Conservation (phyloP, 176 grass and related monocot species). For the Zoysia japonica region DNA sequence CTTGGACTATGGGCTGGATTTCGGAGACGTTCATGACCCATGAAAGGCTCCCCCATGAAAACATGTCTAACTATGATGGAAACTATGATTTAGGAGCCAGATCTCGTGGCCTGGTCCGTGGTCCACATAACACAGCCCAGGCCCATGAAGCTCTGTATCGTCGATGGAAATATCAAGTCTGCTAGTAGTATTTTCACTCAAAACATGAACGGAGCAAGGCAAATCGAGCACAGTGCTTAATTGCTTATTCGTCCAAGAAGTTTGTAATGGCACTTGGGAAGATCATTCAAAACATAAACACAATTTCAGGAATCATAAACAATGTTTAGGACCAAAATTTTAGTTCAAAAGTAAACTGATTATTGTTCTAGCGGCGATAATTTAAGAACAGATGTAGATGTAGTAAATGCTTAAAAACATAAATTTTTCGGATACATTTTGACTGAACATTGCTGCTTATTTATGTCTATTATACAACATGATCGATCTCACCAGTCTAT, state of each 20-base stretch:
- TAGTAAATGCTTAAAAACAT: not conserved
- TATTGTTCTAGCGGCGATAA: not conserved
- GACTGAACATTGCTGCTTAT: conserved; percentile 45
- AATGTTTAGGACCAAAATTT: too few species aligned
- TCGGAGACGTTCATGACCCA: not conserved
- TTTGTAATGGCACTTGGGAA: too few species aligned
- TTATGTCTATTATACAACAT: conserved; percentile 55
- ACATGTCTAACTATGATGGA: not conserved
- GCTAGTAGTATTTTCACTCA: too few species aligned
- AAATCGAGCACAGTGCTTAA: too few species aligned
- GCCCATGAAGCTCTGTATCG: not conserved
- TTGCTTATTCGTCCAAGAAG: too few species aligned
- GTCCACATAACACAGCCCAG: not conserved
- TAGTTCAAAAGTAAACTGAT: too few species aligned
- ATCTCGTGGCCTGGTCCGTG: too few species aligned
- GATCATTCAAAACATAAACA: not conserved
- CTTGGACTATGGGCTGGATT: not conserved
- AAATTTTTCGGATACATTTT: not conserved
- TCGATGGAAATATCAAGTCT: too few species aligned
- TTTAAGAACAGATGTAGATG: not conserved
- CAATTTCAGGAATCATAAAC: too few species aligned
- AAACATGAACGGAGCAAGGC: too few species aligned
- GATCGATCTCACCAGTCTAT: conserved; percentile 36
- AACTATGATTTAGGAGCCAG: too few species aligned
- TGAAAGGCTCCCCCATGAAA: not conserved